Base-by-base conservation (phyloP, 1,284 basidiomycete genomes). In the Austroboletus niveus region DNA sequence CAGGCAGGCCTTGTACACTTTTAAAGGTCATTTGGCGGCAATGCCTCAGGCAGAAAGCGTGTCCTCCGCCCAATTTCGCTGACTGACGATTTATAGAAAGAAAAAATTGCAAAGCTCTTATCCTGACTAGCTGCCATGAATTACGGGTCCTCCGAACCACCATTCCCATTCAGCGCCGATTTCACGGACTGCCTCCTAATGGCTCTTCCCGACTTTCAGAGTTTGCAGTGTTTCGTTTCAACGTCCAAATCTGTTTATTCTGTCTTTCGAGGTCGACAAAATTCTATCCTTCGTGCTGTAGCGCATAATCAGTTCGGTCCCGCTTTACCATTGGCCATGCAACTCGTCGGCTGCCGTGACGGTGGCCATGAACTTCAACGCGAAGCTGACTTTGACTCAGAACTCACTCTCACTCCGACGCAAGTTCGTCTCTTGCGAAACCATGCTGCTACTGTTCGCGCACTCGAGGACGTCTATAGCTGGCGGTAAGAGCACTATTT, bases 401-500 rank as follows among this genome's bases (percentile, higher is more conserved):
- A 57, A 14, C 51, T 52, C 5, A 45, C 34, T n/a, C 39, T 57
- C 15, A 63, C 48, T 51, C 50, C 45, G 27, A 31, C 39, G 9
- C 53, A 52, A 52, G 60, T 9, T 34, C 22, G 42, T 17, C 29
- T 46, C 3, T 50, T 74, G 20, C 56, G 54, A 10, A 24, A 53
- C 2, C 55, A 64, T 46, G 64, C 62, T 8, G 17, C 42, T 1
- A 55, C 61, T 6, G 57, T 69, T 17, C 53, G 24, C 5, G 38
- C 39, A 11, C 54, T 75, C 24, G 73, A 73, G 56, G 61, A 64
- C 31, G 56, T 72, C 8, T 76, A 71, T 55, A 75, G 73, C 45
- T 56, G 63, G 54, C 68, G 67, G 74, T 72, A 57, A 47, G 49
- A n/a, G 1, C 38, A 29, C 45, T 39, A 35, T 35, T 30, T 8